Base-by-base conservation (phyloP, 345 rosid species). In the Boechera stricta region DNA sequence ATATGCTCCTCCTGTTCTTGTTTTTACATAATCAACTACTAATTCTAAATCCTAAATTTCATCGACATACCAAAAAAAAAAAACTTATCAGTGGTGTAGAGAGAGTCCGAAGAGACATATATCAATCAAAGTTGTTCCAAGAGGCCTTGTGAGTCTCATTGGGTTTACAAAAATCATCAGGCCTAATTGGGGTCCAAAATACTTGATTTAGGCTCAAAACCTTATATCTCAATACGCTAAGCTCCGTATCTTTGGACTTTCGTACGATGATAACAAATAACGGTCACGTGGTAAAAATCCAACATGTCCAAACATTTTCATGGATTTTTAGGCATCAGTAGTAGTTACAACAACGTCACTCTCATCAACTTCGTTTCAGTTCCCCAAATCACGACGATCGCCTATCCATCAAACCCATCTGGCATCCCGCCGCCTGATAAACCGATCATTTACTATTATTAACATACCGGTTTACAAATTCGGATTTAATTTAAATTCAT, bases 361-460 rank as follows among this genome's bases (percentile, higher is more conserved):
- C 9, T 56, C 71, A 33, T 64, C 35, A 32, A 42, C 35, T 55
- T 74, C 49, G 59, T 67, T 74, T 57, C 73, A 16, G 49, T 24
- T 45, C 51, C 58, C 70, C 15, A 67, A 75, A 35, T 48, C 38
- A 18, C 73, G 58, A 65, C 3, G 32, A 57, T 48, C 49, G 5
- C 62, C 7, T 7, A 36, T 36, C 9, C 1, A 24, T 26, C 26
- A 63, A 18, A 21, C 45, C 57, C 39, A 54, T 57, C 26, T 32
- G 10, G 24, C 33, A 49, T 41, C 58, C 15, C 5, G 67, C 67
- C 67, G 73, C 67, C 67, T 6, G 32, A 47, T 58, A n/a, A 75
- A 75, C 67, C 67, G 68, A 54, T 24, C 32, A 6, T 49, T 29
- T 24, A 57, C 60, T 52, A 10, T 15, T 35, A 35, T 32, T 49